A percentile compares a stretch with the other conserved stretches of the same genome.
Evolutionary conservation across 2,329 filamentous ascomycete genomes (phyloP).

Genomic region (Aspergillus transmontanensis): DNA sequence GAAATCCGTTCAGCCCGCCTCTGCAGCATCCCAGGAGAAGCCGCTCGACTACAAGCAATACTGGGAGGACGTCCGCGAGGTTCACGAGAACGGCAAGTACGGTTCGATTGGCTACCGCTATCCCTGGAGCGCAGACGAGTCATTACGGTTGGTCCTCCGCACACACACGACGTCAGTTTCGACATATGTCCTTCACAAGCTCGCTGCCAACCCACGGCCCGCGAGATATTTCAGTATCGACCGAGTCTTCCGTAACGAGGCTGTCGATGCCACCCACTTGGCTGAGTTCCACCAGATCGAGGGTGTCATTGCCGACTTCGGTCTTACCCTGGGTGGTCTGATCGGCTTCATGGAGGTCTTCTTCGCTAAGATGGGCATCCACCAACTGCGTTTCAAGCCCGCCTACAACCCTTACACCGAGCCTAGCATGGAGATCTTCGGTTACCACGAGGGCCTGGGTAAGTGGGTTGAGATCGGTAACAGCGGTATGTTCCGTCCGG

Average conservation of each 20-base stretch:
- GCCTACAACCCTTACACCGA: slow-evolving; percentile 96
- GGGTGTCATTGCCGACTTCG: slow-evolving; percentile 96
- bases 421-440: slow-evolving; percentile 97
- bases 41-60: slow-evolving; percentile 76
- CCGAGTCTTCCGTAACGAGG: slow-evolving; percentile 96
- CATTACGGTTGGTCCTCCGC: slow-evolving; percentile 81
- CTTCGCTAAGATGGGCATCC: slow-evolving; percentile 94
- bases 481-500: slow-evolving; percentile 96
- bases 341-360: slow-evolving; percentile 96
- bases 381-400: slow-evolving; percentile 88
- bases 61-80: slow-evolving; percentile 82
- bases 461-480: slow-evolving; percentile 98
- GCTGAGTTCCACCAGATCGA: slow-evolving; percentile 99
- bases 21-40: slow-evolving; percentile 51
- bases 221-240: slow-evolving; percentile 99
- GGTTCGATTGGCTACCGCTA: slow-evolving; percentile 97
- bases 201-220: slow-evolving; percentile 79
- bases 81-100: slow-evolving; percentile 89
- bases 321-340: slow-evolving; percentile 84
- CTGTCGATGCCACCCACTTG: slow-evolving; percentile 93
- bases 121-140: slow-evolving; percentile 87
- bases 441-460: slow-evolving; percentile 82
- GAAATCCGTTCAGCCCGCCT: slow-evolving; percentile 44
- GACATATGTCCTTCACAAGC: slow-evolving; percentile 85
- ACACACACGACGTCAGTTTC: slow-evolving; percentile 96